Conservation (phyloP, 148 eudicot species). For the Persicaria tinctoria region DNA sequence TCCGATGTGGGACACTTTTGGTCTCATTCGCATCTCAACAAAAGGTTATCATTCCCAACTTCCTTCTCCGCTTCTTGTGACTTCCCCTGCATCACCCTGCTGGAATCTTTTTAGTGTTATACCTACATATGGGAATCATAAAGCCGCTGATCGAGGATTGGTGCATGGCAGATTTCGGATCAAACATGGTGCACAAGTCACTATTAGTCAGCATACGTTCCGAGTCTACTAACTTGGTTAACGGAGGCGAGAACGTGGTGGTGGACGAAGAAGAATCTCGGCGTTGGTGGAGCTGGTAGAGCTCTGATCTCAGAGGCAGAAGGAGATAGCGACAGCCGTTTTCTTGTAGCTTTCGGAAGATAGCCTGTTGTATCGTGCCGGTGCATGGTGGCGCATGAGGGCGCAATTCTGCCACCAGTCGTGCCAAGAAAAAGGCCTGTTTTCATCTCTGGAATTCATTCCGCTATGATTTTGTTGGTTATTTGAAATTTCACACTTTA, state of each 20-base stretch:
- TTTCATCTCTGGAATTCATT: neutral
- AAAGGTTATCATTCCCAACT: too few species aligned
- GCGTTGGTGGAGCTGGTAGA: slow-evolving; percentile 76
- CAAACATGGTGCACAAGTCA: slow-evolving; percentile 85
- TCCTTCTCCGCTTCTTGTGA: too few species aligned
- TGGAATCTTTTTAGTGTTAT: too few species aligned
- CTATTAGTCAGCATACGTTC: slow-evolving; percentile 64
- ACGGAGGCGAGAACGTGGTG: slow-evolving; percentile 48
- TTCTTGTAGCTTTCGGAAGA: slow-evolving; percentile 66
- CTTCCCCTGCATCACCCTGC: too few species aligned
- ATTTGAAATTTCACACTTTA: neutral
- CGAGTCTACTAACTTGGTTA: slow-evolving; percentile 35
- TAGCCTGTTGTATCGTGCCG: slow-evolving; percentile 38
- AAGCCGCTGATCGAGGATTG: slow-evolving; percentile 71
- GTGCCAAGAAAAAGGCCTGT: slow-evolving; percentile 74
- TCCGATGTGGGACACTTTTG: too few species aligned
- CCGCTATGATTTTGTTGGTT: neutral
- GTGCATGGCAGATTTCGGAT: slow-evolving; percentile 64
- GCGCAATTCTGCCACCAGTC: slow-evolving; percentile 85
- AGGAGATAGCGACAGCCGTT: slow-evolving; percentile 67
- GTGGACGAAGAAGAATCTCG: slow-evolving; percentile 82
- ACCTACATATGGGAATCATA: slow-evolving; percentile 34
- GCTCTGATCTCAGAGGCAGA: slow-evolving; percentile 65
- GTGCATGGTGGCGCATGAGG: slow-evolving; percentile 84
- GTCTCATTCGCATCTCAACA: too few species aligned